Conservation (phyloP, 108 stramenopile species). For the Fistulifera solaris region DNA sequence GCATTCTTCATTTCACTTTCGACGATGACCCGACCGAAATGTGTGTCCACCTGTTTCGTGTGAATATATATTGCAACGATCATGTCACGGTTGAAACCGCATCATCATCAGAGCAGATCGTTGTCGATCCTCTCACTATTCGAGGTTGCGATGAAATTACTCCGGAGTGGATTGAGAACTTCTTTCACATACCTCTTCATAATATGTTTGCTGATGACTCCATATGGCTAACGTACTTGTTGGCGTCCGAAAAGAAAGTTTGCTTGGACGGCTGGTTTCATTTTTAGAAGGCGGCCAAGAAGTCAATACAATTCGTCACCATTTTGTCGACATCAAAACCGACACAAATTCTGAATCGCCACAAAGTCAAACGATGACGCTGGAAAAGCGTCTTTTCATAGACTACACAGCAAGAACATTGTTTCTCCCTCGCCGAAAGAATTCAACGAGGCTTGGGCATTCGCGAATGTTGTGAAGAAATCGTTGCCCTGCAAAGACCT, state of each 20-base stretch:
- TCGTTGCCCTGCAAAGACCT: conserved; percentile 18
- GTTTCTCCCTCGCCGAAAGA: conserved; percentile 59
- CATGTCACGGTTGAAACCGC: conserved; percentile 11
- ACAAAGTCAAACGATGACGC: neutral
- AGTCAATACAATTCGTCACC: conserved; percentile 53
- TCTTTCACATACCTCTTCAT: conserved; percentile 46
- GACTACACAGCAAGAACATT: conserved; percentile 37
- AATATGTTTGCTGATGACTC: conserved; percentile 84
- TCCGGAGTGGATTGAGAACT: conserved; percentile 55
- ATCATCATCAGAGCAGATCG: conserved; percentile 2
- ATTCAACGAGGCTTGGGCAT: conserved; percentile 63
- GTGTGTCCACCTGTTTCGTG: conserved; percentile 58
- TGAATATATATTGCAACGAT: conserved; percentile 17
- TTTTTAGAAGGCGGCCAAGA: conserved; percentile 39
- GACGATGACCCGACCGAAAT: conserved; percentile 46
- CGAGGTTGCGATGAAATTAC: conserved; percentile 68
- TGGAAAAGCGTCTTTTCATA: conserved; percentile 66
- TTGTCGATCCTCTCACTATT: conserved; percentile 25
- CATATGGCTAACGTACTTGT: conserved; percentile 45
- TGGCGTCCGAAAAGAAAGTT: conserved; percentile 18
- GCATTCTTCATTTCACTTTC: conserved; percentile 52
- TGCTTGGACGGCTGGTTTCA: conserved; percentile 64
- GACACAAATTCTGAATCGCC: neutral
- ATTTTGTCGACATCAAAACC: conserved; percentile 32
- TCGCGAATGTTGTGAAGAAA: conserved; percentile 49